Evolutionary conservation across 1,284 basidiomycete species (phyloP), one percentile per base, ranked within the genome.

Genomic region (Cryptococcus depauperatus): DNA sequence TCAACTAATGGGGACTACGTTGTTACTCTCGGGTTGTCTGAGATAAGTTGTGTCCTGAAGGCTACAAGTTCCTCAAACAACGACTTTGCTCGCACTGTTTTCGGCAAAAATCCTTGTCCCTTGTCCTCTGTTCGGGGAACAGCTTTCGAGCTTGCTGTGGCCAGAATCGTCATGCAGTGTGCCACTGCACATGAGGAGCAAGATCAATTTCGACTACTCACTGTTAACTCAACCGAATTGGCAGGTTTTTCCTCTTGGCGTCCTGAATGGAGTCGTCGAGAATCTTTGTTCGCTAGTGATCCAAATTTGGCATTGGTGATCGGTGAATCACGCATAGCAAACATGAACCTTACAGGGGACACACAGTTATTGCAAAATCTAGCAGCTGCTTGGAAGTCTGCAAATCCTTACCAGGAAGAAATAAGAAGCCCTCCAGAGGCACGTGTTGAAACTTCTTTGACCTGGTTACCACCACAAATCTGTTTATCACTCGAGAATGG

Each of bases 191-290:
- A 57, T 1, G 61, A 66, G 22, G 40, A 37, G 11, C n/a, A n/a
- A n/a, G n/a, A 65, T 27, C 56, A 55, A 38, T 49, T 41, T 10
- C 59, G 64, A 35, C 51, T 69, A 4, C 21, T 65, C 8, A 56
- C 57, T 1, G 51, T 69, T 25, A 54, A 58, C 0, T 51, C 57
- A 34, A 61, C 61, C 3, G 54, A 61, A 11, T 46, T 67, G 18
- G 58, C 61, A 29, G 60, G 63, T 0, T 49, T 67, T 19, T 59
- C 62, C 0, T 62, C 62, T 0, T 69, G 68, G 65, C 35, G 59
- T 28, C 67, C 66, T 2, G 38, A 41, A 1, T 69, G 65, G 62
- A 55, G 49, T 3, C 38, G 59, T 7, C 56, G 59, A 13, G 60
- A 67, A 26, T 37, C 65, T 18, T 33, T 68, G 8, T 70, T 69